Evolutionary conservation across 129 eudicot species (phyloP).

Genomic region (Flaveria linearis): DNA sequence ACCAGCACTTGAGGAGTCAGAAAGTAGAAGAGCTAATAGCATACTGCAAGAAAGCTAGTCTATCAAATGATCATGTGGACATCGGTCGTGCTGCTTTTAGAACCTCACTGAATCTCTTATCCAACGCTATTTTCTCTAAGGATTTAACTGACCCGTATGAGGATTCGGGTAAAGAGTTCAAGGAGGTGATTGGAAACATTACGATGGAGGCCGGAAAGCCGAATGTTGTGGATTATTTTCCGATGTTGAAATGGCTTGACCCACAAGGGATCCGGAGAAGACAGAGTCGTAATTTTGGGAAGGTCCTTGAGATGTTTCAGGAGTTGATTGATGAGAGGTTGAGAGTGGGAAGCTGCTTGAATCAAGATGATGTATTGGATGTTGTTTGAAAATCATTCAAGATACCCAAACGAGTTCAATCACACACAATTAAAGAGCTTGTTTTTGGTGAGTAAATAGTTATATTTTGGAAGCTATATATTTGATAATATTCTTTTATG

Average conservation of each 20-base stretch:
- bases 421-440: conserved; percentile 21
- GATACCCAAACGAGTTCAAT: conserved; percentile 21
- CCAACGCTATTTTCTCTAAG: too few species aligned
- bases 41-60: conserved; percentile 24
- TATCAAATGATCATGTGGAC: not conserved
- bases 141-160: too few species aligned
- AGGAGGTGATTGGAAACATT: too few species aligned
- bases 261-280: conserved; percentile 27
- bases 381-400: conserved; percentile 20
- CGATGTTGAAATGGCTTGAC: conserved; percentile 33
- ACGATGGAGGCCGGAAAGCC: conserved; percentile 18
- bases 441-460: conserved; percentile 13
- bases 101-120: too few species aligned
- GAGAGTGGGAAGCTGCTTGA: not conserved
- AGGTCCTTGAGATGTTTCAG: conserved; percentile 20
- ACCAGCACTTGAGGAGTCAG: conserved; percentile 27
- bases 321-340: conserved; percentile 21
- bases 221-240: conserved; percentile 39
- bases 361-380: conserved; percentile 27
- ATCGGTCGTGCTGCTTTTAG: too few species aligned
- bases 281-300: conserved; percentile 12
- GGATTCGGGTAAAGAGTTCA: too few species aligned
- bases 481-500: too few species aligned
- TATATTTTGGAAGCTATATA: too few species aligned
- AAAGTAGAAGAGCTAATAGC: conserved; percentile 36